phyloP scores from a whole-genome alignment of 768 basidiomycete genomes.

The Lactarius sanguifluus region DNA sequence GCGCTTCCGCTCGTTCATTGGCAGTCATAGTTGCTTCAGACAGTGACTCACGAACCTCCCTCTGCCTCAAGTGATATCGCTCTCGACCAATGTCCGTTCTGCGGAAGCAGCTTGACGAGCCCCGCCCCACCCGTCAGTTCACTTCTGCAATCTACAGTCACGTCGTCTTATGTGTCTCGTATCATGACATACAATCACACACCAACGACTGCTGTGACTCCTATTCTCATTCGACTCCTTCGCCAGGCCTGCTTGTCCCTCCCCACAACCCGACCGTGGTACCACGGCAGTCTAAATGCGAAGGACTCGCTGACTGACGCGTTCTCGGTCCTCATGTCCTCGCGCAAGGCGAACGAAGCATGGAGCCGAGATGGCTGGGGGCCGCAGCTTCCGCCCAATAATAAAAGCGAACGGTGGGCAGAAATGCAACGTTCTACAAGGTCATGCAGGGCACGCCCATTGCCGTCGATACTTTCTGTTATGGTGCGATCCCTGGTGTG shows the following conservation, averaged over 20 bases:
- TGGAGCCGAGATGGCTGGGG: slow-evolving; percentile 69
- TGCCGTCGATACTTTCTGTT: slow-evolving; percentile 96
- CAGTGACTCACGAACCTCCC: slow-evolving; percentile 14
- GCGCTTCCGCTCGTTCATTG: background rate
- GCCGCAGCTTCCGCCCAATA: slow-evolving; percentile 45
- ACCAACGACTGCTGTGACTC: too few relatives aligned
- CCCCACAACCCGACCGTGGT: background rate
- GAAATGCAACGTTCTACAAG: slow-evolving; percentile 94
- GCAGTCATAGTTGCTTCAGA: too few relatives aligned
- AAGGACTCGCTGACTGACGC: too few relatives aligned
- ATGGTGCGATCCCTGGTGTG: slow-evolving; percentile 86
- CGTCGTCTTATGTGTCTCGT: too few relatives aligned
- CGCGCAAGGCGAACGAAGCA: slow-evolving; percentile 71
- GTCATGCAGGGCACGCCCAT: slow-evolving; percentile 95
- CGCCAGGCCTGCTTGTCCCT: too few relatives aligned
- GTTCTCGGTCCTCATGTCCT: slow-evolving; percentile 64
- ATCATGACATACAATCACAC: slow-evolving; percentile 10
- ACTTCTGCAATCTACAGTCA: too few relatives aligned
- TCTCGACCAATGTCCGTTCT: slow-evolving; percentile 36
- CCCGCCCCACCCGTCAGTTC: slow-evolving; percentile 34
- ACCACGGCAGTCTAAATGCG: background rate
- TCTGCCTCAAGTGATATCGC: background rate
- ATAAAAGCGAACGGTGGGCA: slow-evolving; percentile 50
- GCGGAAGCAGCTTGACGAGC: slow-evolving; percentile 34
- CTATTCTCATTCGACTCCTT: too few relatives aligned